Conservation (phyloP, 345 rosid species). For the Salix koriyanagi region DNA sequence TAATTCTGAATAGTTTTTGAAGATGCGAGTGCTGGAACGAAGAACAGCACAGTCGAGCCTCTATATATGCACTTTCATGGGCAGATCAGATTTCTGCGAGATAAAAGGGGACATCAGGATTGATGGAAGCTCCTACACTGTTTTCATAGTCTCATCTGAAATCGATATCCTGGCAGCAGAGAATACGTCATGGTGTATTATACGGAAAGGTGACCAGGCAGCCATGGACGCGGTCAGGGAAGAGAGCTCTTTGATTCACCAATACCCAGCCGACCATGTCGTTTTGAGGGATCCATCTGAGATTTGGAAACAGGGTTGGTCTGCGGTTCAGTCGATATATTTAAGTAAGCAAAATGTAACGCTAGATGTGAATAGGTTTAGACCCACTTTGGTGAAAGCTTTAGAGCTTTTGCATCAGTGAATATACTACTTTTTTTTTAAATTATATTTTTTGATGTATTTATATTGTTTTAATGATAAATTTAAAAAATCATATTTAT, state of each 20-base stretch:
- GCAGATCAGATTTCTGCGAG: constrained; percentile 64
- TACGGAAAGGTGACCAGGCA: constrained; percentile 51
- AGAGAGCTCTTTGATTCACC: too few relatives aligned
- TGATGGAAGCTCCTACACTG: constrained; percentile 43
- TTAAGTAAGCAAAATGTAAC: constrained; percentile 67
- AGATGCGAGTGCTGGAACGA: constrained; percentile 14
- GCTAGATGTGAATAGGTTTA: constrained; percentile 59
- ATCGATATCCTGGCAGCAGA: constrained; percentile 4
- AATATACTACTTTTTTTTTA: too few relatives aligned
- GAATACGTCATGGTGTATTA: constrained; percentile 45
- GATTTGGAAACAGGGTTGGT: constrained; percentile 57
- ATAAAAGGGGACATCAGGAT: constrained; percentile 53
- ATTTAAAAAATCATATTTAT: too few relatives aligned
- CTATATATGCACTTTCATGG: constrained; percentile 35
- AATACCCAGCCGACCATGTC: too few relatives aligned
- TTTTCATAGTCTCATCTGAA: constrained; percentile 29
- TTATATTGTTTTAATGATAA: too few relatives aligned
- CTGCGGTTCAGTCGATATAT: constrained; percentile 47
- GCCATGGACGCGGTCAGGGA: constrained; percentile 44
- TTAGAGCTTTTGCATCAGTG: too few relatives aligned
- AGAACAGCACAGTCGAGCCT: constrained; percentile 17
- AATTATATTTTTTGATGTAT: too few relatives aligned
- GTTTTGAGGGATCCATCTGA: constrained; percentile 46
- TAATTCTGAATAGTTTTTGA: not conserved
- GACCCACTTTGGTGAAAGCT: constrained; percentile 33